Conservation (phyloP, 108 stramenopile species). For the Nannochloropsis salina region DNA sequence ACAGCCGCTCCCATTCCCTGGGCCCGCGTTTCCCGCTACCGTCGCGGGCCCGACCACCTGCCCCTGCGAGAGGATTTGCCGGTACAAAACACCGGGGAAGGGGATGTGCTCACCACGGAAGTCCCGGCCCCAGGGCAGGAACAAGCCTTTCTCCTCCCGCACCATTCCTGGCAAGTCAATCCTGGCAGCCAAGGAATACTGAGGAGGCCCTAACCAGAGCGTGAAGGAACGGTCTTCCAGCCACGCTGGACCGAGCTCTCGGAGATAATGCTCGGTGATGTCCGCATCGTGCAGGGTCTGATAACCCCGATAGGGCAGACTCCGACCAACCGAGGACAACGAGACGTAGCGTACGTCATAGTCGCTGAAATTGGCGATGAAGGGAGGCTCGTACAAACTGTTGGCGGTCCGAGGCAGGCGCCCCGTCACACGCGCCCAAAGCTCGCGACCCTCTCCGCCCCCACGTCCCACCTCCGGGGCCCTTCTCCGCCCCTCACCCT, state of each 20-base stretch:
- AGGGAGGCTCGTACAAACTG: conserved; percentile 15
- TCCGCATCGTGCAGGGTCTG: conserved; percentile 26
- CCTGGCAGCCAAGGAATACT: background rate
- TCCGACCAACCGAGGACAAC: background rate
- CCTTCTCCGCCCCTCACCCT: background rate
- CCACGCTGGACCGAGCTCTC: background rate
- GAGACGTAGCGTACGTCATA: conserved; percentile 23
- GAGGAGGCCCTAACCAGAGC: conserved; percentile 26
- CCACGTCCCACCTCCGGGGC: background rate
- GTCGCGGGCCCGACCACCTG: background rate
- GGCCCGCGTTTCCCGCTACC: background rate
- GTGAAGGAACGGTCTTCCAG: conserved; percentile 4
- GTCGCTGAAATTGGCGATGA: conserved; percentile 22
- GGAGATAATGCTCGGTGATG: conserved; percentile 11
- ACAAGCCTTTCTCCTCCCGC: conserved; percentile 7
- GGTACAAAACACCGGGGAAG: background rate
- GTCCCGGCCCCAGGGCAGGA: background rate
- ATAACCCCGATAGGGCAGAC: background rate
- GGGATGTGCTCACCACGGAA: background rate
- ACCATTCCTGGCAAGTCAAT: background rate
- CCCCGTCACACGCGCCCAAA: conserved; percentile 21
- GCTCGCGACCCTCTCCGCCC: background rate
- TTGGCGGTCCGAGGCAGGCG: conserved; percentile 18
- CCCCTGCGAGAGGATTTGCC: background rate
- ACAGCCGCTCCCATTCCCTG: too few species aligned